Base-by-base conservation (phyloP, 2,329 filamentous ascomycete species). In the Talaromyces rugulosus region DNA sequence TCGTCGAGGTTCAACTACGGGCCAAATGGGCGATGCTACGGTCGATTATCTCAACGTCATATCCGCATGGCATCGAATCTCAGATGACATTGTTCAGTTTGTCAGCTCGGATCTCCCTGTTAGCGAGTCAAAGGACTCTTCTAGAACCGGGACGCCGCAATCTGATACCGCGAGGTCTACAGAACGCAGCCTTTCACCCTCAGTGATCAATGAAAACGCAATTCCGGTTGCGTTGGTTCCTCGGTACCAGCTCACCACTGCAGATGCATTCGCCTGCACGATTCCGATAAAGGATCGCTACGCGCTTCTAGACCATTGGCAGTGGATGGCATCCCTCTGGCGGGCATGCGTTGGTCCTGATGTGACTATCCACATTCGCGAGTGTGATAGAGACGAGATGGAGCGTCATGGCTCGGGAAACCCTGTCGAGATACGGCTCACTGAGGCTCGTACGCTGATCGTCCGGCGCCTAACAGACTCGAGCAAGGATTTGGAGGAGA, bases 321-420 rank as follows among this genome's bases (percentile, higher is more conserved):
- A 96, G 75, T 98, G 94, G 94, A 92, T 95, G 81, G 94, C 94
- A 40, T 94, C 90, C 51, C 84, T 97, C 27, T 98, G 94, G 94
- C 87, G 93, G 9, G 91, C 92, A 9, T 89, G 91, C 59, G 83
- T 93, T 1, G 91, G 90, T 0, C 87, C 94, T 0, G 94, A 98
- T 64, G 75, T 81, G 58, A 81, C 78, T 0, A 72, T 81, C 12
- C 78, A 78, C 58, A 74, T 81, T 54, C 74, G 75, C 5, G 75
- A 79, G 42, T 74, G 74, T 55, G 71, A 74, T 18, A 72, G 74
- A 51, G 75, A 75, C 23, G 74, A 82, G 56, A 61, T 81, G 50
- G 74, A 74, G 5, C 74, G 72, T 7, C 69, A 72, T 59, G 82
- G 81, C 2, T 69, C 67, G 1, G 67, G 66, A 5, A 75, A 71